phyloP scores from a whole-genome alignment of 345 rosid genomes.

The Abelmoschus esculentus region DNA sequence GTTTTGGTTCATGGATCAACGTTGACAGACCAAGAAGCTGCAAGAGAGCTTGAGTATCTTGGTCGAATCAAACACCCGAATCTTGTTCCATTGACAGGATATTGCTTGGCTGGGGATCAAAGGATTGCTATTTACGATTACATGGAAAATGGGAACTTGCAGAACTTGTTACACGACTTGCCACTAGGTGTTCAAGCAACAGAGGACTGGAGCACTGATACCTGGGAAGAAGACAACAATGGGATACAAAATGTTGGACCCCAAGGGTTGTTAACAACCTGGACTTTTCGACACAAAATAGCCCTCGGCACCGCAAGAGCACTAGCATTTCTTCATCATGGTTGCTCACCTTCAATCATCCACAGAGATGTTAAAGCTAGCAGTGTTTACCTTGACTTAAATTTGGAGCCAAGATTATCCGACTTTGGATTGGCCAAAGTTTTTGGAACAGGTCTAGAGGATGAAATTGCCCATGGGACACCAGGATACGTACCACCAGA shows the following conservation, averaged over 20 bases:
- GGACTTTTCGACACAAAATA: constrained; percentile 76
- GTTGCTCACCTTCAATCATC: constrained; percentile 82
- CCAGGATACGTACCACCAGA: constrained; percentile 86
- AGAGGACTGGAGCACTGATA: constrained; percentile 82
- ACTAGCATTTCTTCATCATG: constrained; percentile 87
- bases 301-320: constrained; percentile 92
- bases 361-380: constrained; percentile 90
- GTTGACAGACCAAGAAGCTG: constrained; percentile 80
- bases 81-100: constrained; percentile 85
- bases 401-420: constrained; percentile 77
- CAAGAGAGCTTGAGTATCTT: constrained; percentile 76
- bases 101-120: constrained; percentile 89
- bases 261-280: constrained; percentile 56
- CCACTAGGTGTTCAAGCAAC: constrained; percentile 75
- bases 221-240: constrained; percentile 67
- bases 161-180: constrained; percentile 74
- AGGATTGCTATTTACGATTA: constrained; percentile 88
- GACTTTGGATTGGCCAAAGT: constrained; percentile 84
- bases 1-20: constrained; percentile 90
- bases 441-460: constrained; percentile 67
- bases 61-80: constrained; percentile 84
- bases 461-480: constrained; percentile 56
- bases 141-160: constrained; percentile 97
- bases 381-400: constrained; percentile 75
- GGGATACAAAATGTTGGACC: constrained; percentile 58